Conservation (phyloP, 2,329 filamentous ascomycete species). For the Pseudocercospora eumusae region DNA sequence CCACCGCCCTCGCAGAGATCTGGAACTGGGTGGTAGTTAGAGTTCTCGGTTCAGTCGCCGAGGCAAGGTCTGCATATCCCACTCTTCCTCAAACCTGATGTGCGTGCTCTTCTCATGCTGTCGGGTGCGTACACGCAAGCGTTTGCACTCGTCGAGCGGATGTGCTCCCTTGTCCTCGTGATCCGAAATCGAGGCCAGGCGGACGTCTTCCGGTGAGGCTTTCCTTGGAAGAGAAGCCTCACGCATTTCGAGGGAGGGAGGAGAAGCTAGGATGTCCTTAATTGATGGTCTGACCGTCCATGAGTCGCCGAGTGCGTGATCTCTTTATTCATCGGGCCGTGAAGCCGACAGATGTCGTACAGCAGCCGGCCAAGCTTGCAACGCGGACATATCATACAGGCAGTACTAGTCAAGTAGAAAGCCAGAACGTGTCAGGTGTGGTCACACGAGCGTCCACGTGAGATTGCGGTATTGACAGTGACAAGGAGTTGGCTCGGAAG, state of each 20-base stretch:
- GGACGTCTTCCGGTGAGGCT: not conserved
- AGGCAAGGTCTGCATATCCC: not conserved
- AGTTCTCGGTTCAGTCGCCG: not conserved
- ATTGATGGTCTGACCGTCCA: too few species aligned
- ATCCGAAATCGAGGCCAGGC: constrained; percentile 1
- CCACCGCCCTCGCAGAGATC: too few species aligned
- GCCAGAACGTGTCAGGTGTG: constrained; percentile 1
- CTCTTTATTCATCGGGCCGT: not conserved
- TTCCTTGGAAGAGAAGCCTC: too few species aligned
- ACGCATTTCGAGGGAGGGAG: not conserved
- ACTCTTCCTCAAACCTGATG: not conserved
- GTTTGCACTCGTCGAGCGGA: not conserved
- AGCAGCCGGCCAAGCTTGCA: not conserved
- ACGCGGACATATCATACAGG: not conserved
- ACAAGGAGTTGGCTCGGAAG: constrained; percentile 1
- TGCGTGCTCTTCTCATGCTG: not conserved
- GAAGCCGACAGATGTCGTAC: not conserved
- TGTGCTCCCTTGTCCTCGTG: not conserved
- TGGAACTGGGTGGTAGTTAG: not conserved
- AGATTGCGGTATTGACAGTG: not conserved
- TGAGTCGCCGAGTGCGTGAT: not conserved
- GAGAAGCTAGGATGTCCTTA: not conserved
- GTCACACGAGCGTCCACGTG: not conserved
- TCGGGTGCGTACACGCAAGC: not conserved
- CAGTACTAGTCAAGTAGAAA: not conserved